A percentile compares a stretch with the other conserved stretches of the same genome.
These are phyloP conservation scores for Haplosporangium sp. DNA, from an alignment of 371 early-diverging fungal species.

Conservation along the genomic window DNA sequence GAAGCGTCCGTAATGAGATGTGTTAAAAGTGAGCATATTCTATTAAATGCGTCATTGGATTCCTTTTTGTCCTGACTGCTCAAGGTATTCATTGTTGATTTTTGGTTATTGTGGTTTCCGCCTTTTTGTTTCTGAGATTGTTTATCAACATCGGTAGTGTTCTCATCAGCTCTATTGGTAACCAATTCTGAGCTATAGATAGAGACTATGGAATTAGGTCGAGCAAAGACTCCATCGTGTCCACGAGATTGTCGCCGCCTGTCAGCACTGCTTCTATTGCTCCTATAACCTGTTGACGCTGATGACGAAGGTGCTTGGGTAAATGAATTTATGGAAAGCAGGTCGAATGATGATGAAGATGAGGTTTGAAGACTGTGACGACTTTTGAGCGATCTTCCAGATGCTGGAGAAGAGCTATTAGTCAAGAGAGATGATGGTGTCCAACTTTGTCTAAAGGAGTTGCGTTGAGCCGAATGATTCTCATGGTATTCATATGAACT, in stretches of 20 bases:
- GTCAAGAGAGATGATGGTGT: neutral
- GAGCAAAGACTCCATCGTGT: conserved; percentile 8
- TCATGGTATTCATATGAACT: neutral
- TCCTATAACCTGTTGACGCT: neutral
- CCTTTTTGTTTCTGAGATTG: neutral
- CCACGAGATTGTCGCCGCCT: neutral
- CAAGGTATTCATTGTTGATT: neutral
- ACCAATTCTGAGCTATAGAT: neutral
- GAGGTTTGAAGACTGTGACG: conserved; percentile 1
- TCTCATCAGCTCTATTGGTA: too few species aligned
- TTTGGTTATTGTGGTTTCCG: neutral
- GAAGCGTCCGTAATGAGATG: conserved; percentile 45
- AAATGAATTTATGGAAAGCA: neutral
- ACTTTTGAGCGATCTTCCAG: neutral
- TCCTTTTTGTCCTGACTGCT: conserved; percentile 14
- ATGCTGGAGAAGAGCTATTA: neutral
- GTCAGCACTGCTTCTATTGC: neutral
- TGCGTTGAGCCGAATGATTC: neutral
- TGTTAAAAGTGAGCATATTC: conserved; percentile 34
- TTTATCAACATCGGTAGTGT: neutral
- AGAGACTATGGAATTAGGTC: conserved; percentile 26
- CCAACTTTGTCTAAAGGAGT: neutral
- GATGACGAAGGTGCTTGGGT: neutral
- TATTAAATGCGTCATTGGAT: conserved; percentile 35
- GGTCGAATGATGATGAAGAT: neutral